Base-by-base conservation (phyloP, 768 basidiomycete genomes). In the Podaxis sp. region DNA sequence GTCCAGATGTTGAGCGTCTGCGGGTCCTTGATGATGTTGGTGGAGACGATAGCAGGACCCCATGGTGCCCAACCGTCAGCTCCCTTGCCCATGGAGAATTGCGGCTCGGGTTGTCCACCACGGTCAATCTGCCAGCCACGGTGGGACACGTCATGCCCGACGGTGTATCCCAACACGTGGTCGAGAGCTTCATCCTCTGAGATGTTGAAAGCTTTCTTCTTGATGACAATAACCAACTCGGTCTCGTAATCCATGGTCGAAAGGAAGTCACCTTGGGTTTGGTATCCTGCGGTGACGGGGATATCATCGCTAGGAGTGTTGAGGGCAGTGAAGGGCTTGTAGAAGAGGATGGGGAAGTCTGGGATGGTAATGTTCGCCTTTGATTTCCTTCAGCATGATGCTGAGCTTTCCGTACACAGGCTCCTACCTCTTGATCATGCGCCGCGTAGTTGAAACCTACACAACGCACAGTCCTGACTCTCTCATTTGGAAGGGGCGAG, bases 111-210 rank as follows among this genome's bases (percentile, higher is more conserved):
- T 61, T 70, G 53, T 22, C 79, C 79, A 11, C 79, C 79, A 17
- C 79, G 74, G 40, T 75, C 75, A 43, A 80, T 77, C 62, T 80
- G 77, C 78, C 78, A 80, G 12, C 78, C 78, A 22, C 78, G 69
- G 55, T 79, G 78, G 49, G 76, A 77, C 3, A 79, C 78, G 61
- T 79, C 78, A 63, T 79, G 70, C 0, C 78, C 78, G 29, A 76
- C 74, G 41, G 73, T 67, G 56, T 75, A 79, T 2, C 79, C 79
- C 19, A 78, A 70, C 54, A 80, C 77, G 55, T 79, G 76, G 55
- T 78, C 75, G 8, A 80, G 67, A 6, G 78, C 79, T 46, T 74
- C 75, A 27, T 76, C 78, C 17, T 75, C 75, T 11, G 76, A 73
- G 61, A 80, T 78, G 61, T 79, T 78, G 73, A 75, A 79, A 22